These are phyloP conservation scores for Sphagnum tenellum DNA, from an alignment of 225 moss, liverwort and hornwort species.

Conservation along the genomic window DNA sequence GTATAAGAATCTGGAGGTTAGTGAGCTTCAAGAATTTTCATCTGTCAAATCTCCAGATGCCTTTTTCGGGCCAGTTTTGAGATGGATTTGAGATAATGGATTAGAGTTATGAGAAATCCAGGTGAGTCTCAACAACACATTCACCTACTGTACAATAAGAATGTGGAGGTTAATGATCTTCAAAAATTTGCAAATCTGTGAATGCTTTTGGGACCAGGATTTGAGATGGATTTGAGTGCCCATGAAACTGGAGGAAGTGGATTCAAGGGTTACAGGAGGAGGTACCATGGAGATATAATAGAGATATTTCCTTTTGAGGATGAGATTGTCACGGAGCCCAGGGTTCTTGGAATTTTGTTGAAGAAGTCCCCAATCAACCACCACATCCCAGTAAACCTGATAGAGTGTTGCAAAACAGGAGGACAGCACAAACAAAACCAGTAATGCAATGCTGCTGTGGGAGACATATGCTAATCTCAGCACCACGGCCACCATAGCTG, in stretches of 20 bases:
- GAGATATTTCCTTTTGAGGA: constrained; percentile 52
- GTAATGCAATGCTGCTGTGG: constrained; percentile 19
- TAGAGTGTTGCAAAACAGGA: constrained; percentile 71
- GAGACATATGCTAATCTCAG: constrained; percentile 43
- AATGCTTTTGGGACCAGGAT: too few relatives aligned
- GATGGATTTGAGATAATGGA: too few relatives aligned
- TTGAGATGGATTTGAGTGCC: too few relatives aligned
- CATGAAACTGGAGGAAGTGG: too few relatives aligned
- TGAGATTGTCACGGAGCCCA: constrained; percentile 84
- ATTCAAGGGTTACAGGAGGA: constrained; percentile 11
- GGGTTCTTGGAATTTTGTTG: constrained; percentile 51
- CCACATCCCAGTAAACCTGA: constrained; percentile 91
- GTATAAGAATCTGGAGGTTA: neutral
- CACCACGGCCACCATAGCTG: constrained; percentile 72
- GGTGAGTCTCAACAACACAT: constrained; percentile 19
- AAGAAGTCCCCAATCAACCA: constrained; percentile 88
- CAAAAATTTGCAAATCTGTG: too few relatives aligned
- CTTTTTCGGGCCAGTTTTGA: too few relatives aligned
- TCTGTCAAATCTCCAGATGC: too few relatives aligned
- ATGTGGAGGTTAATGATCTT: too few relatives aligned
- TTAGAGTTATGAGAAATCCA: too few relatives aligned
- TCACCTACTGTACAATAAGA: constrained; percentile 43
- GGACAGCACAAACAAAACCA: constrained; percentile 39
- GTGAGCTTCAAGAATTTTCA: too few relatives aligned
- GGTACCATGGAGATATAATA: constrained; percentile 94